Base-by-base conservation (phyloP, 1,284 basidiomycete genomes). In the Ganoderma lucidum region DNA sequence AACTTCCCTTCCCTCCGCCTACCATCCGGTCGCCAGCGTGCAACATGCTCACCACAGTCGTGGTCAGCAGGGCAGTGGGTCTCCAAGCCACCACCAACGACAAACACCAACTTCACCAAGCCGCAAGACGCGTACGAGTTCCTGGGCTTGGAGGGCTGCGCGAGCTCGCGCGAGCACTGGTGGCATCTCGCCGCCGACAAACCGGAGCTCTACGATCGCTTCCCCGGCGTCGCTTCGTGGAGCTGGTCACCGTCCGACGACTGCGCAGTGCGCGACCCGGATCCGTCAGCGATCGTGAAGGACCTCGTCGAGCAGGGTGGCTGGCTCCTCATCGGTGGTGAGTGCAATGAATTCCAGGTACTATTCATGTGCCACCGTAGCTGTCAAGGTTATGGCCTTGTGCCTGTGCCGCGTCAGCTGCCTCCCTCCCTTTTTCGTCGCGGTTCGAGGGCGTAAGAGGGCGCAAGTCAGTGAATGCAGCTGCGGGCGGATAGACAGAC, bases 271-370 rank as follows among this genome's bases (percentile, higher is more conserved):
- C 79, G 80, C 30, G 80, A 81, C 19, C 78, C 88, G 68, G 75
- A 82, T 63, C 74, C 79, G 14, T 82, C 81, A 42, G 78, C 78
- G 17, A 78, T 91, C 59, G 80, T 90, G 35, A 82, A 79, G 67
- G 84, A 88, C 71, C 78, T 91, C 72, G 88, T 90, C n/a, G 85
- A 90, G 75, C 80, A 86, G n/a, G 90, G 90, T 19, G 90, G 90
- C 2, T 91, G 90, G 90, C 80, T 91, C 28, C 73, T 91, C 17
- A 77, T 91, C 9, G 90, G 90, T 53, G 88, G 88, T 88, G 76
- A 70, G 86, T 79, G 60, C n/a, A 15, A n/a, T 59, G 60, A 35
- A 10, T 45, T 37, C 44, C 14, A 23, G 14, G 23, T 32, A 3
- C 23, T 23, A 23, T 23, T 64, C 8, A 35, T 42, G 17, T 14